Percentiles rank a stretch among this genome's conserved stretches.
Conservation (phyloP, 345 rosid genomes). For the Bretschneidera sinensis region DNA sequence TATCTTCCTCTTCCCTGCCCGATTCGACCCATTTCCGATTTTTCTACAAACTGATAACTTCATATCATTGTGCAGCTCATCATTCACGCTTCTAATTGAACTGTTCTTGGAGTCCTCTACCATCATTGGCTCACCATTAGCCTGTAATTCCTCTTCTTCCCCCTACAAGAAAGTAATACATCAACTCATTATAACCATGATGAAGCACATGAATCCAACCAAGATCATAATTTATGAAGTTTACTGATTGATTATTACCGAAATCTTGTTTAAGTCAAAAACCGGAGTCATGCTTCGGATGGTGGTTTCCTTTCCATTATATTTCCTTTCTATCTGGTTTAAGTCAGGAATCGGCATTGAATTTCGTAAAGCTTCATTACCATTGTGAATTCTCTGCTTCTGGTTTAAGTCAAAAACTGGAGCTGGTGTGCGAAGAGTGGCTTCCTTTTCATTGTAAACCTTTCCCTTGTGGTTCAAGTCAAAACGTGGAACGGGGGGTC, state of each 20-base stretch:
- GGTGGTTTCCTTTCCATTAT: conserved; percentile 37
- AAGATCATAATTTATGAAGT: neutral
- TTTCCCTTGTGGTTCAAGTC: conserved; percentile 34
- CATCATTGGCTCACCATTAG: conserved; percentile 26
- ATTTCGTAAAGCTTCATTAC: conserved; percentile 20
- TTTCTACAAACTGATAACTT: conserved; percentile 59
- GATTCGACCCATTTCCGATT: conserved; percentile 43
- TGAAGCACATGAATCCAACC: neutral
- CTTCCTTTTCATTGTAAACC: conserved; percentile 24
- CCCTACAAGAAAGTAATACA: conserved; percentile 35
- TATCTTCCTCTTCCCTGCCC: conserved; percentile 81
- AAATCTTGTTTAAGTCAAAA: conserved; percentile 85
- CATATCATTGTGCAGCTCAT: conserved; percentile 43
- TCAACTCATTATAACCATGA: conserved; percentile 13
- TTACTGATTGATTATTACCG: conserved; percentile 43
- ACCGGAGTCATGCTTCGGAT: conserved; percentile 28
- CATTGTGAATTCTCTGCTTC: conserved; percentile 26
- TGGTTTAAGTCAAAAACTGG: conserved; percentile 32
- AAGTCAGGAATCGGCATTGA: conserved; percentile 26
- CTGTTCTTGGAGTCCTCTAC: conserved; percentile 37
- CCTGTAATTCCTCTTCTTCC: conserved; percentile 71
- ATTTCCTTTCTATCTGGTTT: conserved; percentile 37
- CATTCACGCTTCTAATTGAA: conserved; percentile 32
- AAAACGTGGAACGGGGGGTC: conserved; percentile 12
- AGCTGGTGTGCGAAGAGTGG: conserved; percentile 8